phyloP scores from a whole-genome alignment of 2,329 filamentous ascomycete species.

The Septoria petroselini region DNA sequence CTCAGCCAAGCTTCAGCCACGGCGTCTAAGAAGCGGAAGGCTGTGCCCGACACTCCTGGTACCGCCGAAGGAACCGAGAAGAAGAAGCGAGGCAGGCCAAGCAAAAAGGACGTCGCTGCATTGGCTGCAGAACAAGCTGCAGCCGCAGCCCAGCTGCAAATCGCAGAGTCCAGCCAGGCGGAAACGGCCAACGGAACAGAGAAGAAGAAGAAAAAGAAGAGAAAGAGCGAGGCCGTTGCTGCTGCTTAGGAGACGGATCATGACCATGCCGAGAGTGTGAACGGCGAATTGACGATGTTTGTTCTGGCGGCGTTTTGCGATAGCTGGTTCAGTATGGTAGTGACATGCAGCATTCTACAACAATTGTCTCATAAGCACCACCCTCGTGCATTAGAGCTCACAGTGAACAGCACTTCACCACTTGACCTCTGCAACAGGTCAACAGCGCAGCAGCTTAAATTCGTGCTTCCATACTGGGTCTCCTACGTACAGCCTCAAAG shows the following conservation, averaged over 20 bases:
- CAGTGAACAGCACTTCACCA: no score
- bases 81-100: conserved; percentile 33
- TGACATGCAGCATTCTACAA: no score
- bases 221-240: conserved; percentile 30
- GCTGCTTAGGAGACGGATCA: neutral
- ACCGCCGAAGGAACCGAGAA: conserved; percentile 30
- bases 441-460: no score
- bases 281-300: no score
- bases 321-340: no score
- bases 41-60: conserved; percentile 23
- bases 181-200: conserved; percentile 23
- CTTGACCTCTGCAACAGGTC: no score
- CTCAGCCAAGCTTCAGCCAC: conserved; percentile 21
- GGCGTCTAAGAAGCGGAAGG: conserved; percentile 32
- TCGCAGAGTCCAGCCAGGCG: conserved; percentile 17
- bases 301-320: no score
- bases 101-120: conserved; percentile 31
- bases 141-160: conserved; percentile 15
- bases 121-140: conserved; percentile 12
- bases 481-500: no score
- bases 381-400: no score
- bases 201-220: conserved; percentile 37
- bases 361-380: no score
- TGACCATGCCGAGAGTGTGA: no score
- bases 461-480: no score